A percentile compares a stretch with the other conserved stretches of the same genome.
phyloP scores from a whole-genome alignment of 192 early-diverging fungal genomes.

The Glomus cerebriforme region DNA sequence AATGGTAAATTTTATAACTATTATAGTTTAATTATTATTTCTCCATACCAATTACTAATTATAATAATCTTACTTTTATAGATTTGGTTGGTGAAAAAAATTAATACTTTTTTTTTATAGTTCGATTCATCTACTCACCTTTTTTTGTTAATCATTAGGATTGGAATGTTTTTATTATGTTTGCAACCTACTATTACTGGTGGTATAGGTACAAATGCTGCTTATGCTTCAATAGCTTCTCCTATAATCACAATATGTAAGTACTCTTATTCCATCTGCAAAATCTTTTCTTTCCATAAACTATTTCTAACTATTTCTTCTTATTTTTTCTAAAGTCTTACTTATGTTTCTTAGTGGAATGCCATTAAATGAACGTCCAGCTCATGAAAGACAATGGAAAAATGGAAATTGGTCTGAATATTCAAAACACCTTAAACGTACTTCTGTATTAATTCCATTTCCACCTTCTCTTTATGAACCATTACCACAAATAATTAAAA shows the following conservation, averaged over 20 bases:
- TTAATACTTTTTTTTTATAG: not conserved
- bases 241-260: conserved; percentile 29
- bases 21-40: not conserved
- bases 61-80: not conserved
- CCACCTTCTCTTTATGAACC: conserved; percentile 25
- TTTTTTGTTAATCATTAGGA: conserved; percentile 18
- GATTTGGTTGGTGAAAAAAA: not conserved
- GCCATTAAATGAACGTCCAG: conserved; percentile 25
- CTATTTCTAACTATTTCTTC: not conserved
- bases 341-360: conserved; percentile 25
- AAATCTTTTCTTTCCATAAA: not conserved
- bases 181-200: conserved; percentile 22
- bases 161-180: conserved; percentile 32
- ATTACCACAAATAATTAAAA: conserved; percentile 26
- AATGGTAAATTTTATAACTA: not conserved
- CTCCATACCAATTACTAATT: not conserved
- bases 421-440: conserved; percentile 2
- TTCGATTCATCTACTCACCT: not conserved
- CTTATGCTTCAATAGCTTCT: conserved; percentile 4
- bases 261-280: not conserved
- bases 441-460: conserved; percentile 26
- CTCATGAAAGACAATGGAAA: conserved; percentile 29
- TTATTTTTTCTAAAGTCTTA: not conserved
- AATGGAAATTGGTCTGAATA: conserved; percentile 19
- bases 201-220: not conserved